phyloP scores from a whole-genome alignment of 345 rosid species.

The Xanthoceras sorbifolium region DNA sequence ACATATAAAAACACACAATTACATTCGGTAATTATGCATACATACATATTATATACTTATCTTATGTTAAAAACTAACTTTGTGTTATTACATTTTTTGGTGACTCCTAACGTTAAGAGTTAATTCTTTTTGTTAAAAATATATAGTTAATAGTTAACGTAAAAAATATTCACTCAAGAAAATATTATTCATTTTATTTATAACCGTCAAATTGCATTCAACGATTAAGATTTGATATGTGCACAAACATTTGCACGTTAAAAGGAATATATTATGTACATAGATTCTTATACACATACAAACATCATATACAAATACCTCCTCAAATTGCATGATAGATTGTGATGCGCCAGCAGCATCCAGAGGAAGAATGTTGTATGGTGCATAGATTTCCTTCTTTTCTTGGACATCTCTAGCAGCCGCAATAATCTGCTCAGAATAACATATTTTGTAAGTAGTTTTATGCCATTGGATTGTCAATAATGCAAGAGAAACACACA shows the following conservation, averaged over 20 bases:
- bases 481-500: neutral
- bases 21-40: neutral
- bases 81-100: no score
- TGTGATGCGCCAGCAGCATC: constrained; percentile 97
- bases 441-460: constrained; percentile 16
- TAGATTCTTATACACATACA: neutral
- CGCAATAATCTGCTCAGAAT: constrained; percentile 81
- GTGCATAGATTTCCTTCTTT: constrained; percentile 94
- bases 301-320: constrained; percentile 43
- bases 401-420: constrained; percentile 98
- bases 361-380: constrained; percentile 94
- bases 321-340: constrained; percentile 93
- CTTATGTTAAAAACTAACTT: no score
- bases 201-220: neutral
- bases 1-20: neutral
- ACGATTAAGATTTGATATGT: neutral
- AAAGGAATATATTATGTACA: neutral
- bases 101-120: no score
- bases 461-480: constrained; percentile 15
- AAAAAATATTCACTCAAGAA: neutral
- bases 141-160: neutral
- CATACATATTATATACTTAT: neutral
- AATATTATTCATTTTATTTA: no score
- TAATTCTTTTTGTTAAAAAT: no score
- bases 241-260: neutral